Evolutionary conservation across 1,139 yeast genomes (phyloP), one percentile per base, ranked within the genome.

Genomic region (Saccharomyces pastorianus): DNA sequence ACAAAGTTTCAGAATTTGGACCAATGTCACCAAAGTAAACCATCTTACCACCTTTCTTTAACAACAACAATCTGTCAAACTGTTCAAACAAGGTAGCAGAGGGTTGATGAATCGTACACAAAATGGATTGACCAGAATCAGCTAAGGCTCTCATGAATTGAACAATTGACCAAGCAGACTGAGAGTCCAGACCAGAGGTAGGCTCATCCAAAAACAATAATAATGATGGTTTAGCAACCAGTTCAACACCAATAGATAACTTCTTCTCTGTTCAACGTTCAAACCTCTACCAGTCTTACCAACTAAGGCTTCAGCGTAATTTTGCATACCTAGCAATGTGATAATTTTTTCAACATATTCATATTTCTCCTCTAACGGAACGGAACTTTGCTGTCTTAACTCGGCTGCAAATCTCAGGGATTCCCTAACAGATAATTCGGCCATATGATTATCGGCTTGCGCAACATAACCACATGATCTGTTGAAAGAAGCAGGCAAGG

Each of bases 21-120:
- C 87, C 88, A 63, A 82, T 80, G 59, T 82, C 85, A 57, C 87
- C 87, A 65, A 82, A 82, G 67, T 83, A 83, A 44, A 83, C 87
- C 58, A 85, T 82, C 67, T 76, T 72, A 58, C 88, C 88, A 61
- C 84, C 83, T 58, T 75, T 76, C 61, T 75, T 74, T 62, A 80
- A 68, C 51, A 80, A 63, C 54, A 80, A 64, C 55, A 79, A 68
- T 58, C 81, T 72, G 60, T 80, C 83, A 60, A 80, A 80, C 57
- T 74, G 76, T 60, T 78, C 80, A 58, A 80, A 77, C 56, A 80
- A 65, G 14, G 80, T 76, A 46, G 83, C 81, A 26, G 83, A 79
- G 56, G 84, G 84, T 68, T 80, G 84, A 66, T 80, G 84, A 58
- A 79, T 78, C 48, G 83, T 79, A 71, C 82, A 79, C 55, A 79